A percentile compares a stretch with the other conserved stretches of the same genome.
Evolutionary conservation across 2,329 filamentous ascomycete species (phyloP).

Genomic region (Aspergillus fumigatus): DNA sequence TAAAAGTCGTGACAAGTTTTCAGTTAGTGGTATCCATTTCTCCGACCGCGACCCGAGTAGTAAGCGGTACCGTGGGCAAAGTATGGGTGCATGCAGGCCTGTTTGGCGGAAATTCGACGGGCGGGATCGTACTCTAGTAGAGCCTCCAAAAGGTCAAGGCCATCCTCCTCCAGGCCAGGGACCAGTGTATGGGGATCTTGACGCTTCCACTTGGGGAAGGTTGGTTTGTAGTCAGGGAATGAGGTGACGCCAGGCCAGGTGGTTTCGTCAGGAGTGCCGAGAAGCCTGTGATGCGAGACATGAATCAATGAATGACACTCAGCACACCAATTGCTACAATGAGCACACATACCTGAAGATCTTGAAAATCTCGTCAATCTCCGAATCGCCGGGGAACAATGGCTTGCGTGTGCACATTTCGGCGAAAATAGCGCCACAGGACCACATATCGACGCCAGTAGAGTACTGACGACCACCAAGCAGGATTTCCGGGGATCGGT

Average conservation of each 20-base stretch:
- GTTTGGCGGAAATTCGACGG: constrained; percentile 82
- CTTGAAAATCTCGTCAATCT: constrained; percentile 93
- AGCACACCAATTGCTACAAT: not conserved
- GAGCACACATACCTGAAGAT: constrained; percentile 67
- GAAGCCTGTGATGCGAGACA: constrained; percentile 48
- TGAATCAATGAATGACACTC: constrained; percentile 16
- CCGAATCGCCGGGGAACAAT: constrained; percentile 85
- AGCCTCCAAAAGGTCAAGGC: constrained; percentile 50
- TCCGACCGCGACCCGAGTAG: constrained; percentile 43
- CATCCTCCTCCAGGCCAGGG: constrained; percentile 64
- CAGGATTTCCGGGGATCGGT: constrained; percentile 83
- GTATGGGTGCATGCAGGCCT: constrained; percentile 78
- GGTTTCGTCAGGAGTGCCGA: constrained; percentile 78
- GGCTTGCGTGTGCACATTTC: constrained; percentile 96
- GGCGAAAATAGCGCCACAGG: constrained; percentile 87
- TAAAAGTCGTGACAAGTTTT: constrained; percentile 7
- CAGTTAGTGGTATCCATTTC: constrained; percentile 37
- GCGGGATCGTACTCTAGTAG: constrained; percentile 86
- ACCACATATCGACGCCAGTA: constrained; percentile 95
- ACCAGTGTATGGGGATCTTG: constrained; percentile 64
- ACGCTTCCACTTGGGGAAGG: constrained; percentile 85
- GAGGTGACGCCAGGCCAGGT: constrained; percentile 90
- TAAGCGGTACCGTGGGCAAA: constrained; percentile 55
- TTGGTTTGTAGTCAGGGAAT: constrained; percentile 88
- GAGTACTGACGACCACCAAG: constrained; percentile 89